Evolutionary conservation across 75 land plant genomes (phyloP).

Genomic region (Pseudotsuga menziesii): DNA sequence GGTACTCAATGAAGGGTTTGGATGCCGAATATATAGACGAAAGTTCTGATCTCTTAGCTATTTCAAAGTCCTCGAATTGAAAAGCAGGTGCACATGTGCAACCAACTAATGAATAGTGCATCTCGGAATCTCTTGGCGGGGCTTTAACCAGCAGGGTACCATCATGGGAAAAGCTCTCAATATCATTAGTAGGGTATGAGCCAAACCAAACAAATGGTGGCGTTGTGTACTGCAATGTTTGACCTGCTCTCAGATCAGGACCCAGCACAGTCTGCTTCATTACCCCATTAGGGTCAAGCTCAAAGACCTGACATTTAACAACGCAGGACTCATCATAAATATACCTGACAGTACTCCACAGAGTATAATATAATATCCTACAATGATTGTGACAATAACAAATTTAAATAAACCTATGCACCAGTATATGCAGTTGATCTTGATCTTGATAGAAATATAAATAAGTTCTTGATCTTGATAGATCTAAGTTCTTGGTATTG

Average conservation of each 20-base stretch:
- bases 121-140: conserved; percentile 51
- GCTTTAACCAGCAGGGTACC: conserved; percentile 34
- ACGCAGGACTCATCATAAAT: background rate
- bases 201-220: conserved; percentile 94
- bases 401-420: no score
- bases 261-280: conserved; percentile 74
- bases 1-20: conserved; percentile 45
- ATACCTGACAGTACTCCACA: no score
- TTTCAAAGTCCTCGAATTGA: conserved; percentile 73
- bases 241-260: conserved; percentile 56
- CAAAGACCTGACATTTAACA: conserved; percentile 51
- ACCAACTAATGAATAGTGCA: conserved; percentile 74
- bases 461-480: no score
- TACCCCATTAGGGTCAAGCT: conserved; percentile 60
- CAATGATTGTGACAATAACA: no score
- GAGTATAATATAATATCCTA: no score
- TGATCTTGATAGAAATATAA: no score
- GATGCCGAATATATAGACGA: conserved; percentile 36
- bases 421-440: no score
- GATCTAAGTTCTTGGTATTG: no score
- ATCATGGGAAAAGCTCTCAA: conserved; percentile 18
- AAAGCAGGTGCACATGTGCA: conserved; percentile 93
- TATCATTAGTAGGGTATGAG: conserved; percentile 75
- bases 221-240: conserved; percentile 68
- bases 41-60: conserved; percentile 49